Conservation (phyloP, 2,329 filamentous ascomycete genomes). For the Ophiocordyceps unilateralis region DNA sequence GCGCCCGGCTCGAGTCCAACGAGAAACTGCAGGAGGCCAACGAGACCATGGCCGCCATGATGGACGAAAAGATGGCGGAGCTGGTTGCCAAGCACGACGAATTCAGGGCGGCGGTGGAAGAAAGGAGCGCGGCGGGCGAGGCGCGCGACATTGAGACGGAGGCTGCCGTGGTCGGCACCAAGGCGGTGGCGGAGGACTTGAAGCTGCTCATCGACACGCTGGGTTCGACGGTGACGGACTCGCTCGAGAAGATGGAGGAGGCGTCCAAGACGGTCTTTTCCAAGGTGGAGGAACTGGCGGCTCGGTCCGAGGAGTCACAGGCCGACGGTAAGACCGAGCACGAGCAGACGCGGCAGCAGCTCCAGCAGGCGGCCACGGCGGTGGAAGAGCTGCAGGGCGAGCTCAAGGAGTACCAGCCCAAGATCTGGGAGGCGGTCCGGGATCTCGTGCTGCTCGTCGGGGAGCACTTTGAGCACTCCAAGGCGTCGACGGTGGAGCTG, state of each 20-base stretch:
- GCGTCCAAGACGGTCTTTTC: slow-evolving; percentile 76
- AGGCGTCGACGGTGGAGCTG: slow-evolving; percentile 40
- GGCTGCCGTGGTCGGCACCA: slow-evolving; percentile 57
- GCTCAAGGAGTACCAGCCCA: slow-evolving; percentile 68
- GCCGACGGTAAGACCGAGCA: slow-evolving; percentile 62
- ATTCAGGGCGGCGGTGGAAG: slow-evolving; percentile 56
- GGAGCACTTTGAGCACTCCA: slow-evolving; percentile 79
- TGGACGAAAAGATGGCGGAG: slow-evolving; percentile 53
- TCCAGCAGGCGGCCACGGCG: slow-evolving; percentile 59
- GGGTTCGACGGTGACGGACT: slow-evolving; percentile 62
- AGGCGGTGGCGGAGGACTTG: slow-evolving; percentile 70
- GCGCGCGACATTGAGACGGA: slow-evolving; percentile 57
- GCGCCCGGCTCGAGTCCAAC: slow-evolving; percentile 67
- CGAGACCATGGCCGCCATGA: slow-evolving; percentile 33
- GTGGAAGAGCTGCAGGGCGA: slow-evolving; percentile 65
- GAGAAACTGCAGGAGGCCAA: slow-evolving; percentile 51
- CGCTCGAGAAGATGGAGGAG: slow-evolving; percentile 71
- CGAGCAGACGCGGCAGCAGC: slow-evolving; percentile 63
- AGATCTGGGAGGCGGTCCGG: slow-evolving; percentile 71
- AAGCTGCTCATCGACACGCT: slow-evolving; percentile 75
- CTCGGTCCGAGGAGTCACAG: slow-evolving; percentile 59
- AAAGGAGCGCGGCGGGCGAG: slow-evolving; percentile 55
- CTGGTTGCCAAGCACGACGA: slow-evolving; percentile 81
- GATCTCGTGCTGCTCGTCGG: slow-evolving; percentile 71
- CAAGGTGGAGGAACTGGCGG: slow-evolving; percentile 62